Base-by-base conservation (phyloP, 345 rosid genomes). In the Camelina sativa region DNA sequence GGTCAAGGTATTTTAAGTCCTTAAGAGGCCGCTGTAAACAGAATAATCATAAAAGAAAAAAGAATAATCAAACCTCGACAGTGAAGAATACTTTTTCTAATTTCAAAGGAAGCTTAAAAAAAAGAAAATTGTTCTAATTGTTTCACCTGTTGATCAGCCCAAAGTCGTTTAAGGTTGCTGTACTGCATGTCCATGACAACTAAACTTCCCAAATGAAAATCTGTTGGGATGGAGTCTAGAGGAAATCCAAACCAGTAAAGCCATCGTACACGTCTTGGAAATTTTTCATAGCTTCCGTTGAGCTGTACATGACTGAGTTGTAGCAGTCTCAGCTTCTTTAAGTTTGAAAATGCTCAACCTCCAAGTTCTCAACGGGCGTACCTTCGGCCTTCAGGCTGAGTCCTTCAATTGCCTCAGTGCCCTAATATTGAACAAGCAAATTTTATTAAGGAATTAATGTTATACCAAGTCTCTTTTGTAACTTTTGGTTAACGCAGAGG, bases 381-480 rank as follows among this genome's bases (percentile, higher is more conserved):
- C 4, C 48, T 13, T 28, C 32, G 2, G 52, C 69, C 5, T 62
- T 72, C 34, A 72, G 3, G 59, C 52, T 74, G n/a, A 74, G 8
- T 16, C 78, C 78, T 74, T 74, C 77, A 11, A 1, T 47, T 10
- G 38, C 59, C 32, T 10, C 8, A 0, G 72, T 65, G 22, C 66
- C 78, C 78, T 74, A 15, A 41, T 41, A 74, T 74, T 46, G 9
- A 65, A 38, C 73, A 74, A 58, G 19, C 34, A 38, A 56, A 1
- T 47, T 53, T 46, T 25, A n/a, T 74, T 74, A 34, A 46, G 16
- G 6, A 16, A 20, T 20, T 20, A 55, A 15, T 55, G 20, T 41
- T 30, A 48, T 19, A 5, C 8, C 13, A 54, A 43, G 41, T 62
- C 40, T 7, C 6, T 10, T 7, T 2, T 11, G 44, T 34, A 48